These are phyloP conservation scores for Didymella lethalis DNA, from an alignment of 2,329 filamentous ascomycete genomes.

Conservation along the genomic window DNA sequence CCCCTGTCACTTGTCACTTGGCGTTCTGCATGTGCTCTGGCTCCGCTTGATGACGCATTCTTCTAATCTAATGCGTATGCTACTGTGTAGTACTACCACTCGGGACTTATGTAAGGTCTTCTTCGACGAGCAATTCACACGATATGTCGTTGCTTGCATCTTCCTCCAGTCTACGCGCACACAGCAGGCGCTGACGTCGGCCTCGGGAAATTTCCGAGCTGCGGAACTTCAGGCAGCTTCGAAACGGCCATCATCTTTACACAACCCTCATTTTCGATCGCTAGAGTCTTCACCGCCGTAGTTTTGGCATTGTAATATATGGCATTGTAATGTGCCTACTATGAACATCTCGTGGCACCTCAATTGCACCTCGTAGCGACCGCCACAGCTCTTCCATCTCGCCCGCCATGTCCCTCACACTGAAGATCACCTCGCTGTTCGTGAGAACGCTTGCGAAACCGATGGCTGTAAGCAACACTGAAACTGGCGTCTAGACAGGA, in stretches of 20 bases:
- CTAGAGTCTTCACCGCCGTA: not conserved
- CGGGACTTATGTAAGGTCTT: not conserved
- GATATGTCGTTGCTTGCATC: not conserved
- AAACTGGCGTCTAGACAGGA: not conserved
- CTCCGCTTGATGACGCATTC: conserved; percentile 3
- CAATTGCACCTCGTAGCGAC: conserved; percentile 18
- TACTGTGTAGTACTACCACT: not conserved
- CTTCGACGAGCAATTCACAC: not conserved
- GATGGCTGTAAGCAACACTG: conserved; percentile 63
- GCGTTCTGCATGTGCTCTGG: conserved; percentile 7
- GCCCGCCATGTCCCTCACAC: conserved; percentile 66
- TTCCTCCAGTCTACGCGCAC: conserved; percentile 1
- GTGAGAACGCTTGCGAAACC: conserved; percentile 73
- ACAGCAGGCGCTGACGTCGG: conserved; percentile 28
- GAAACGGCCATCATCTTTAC: conserved; percentile 20
- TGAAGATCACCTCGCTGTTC: conserved; percentile 71
- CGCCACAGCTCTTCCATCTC: conserved; percentile 12
- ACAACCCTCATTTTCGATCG: conserved; percentile 4
- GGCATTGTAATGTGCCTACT: not conserved
- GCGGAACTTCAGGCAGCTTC: conserved; percentile 33
- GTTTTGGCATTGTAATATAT: not conserved
- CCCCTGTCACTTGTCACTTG: conserved; percentile 18
- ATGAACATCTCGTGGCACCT: conserved; percentile 13
- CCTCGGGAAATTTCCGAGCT: conserved; percentile 30
- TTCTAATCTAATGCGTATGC: not conserved